Evolutionary conservation across 768 basidiomycete species (phyloP).

Genomic region (Hygrophorus pudorinus): DNA sequence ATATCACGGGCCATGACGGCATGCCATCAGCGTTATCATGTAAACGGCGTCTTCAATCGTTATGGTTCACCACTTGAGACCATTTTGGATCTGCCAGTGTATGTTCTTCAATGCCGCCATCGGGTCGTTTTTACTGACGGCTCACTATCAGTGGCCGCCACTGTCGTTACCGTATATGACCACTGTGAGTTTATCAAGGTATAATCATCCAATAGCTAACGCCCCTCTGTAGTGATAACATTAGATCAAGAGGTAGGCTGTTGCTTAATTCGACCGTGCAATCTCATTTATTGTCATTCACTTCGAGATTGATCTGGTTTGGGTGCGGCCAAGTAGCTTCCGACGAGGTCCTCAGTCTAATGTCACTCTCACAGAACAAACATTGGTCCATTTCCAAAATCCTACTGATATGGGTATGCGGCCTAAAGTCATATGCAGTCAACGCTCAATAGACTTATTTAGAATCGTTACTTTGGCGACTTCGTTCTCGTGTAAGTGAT

Average conservation of each 20-base stretch:
- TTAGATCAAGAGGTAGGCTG: constrained; percentile 17
- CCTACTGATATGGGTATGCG: constrained; percentile 17
- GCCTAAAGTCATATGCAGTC: neutral
- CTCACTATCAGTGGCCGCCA: neutral
- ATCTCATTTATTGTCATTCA: neutral
- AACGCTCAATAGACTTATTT: neutral
- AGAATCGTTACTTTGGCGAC: constrained; percentile 23
- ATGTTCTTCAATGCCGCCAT: neutral
- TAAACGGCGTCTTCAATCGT: too few relatives aligned
- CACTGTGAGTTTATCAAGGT: constrained; percentile 12
- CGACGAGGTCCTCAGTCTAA: neutral
- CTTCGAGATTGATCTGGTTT: constrained; percentile 18
- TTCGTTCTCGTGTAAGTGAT: constrained; percentile 16
- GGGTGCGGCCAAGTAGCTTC: constrained; percentile 11
- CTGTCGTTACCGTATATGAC: constrained; percentile 13
- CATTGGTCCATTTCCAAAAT: constrained; percentile 16
- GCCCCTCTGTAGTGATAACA: constrained; percentile 15
- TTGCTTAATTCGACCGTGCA: neutral
- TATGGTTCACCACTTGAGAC: neutral
- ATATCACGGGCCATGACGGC: too few relatives aligned
- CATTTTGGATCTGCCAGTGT: neutral
- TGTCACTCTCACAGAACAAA: constrained; percentile 10
- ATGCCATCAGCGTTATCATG: too few relatives aligned
- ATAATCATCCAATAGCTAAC: neutral
- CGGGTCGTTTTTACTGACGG: neutral